Evolutionary conservation across 805 yeast genomes (phyloP).

Genomic region (Ogataea corticis): DNA sequence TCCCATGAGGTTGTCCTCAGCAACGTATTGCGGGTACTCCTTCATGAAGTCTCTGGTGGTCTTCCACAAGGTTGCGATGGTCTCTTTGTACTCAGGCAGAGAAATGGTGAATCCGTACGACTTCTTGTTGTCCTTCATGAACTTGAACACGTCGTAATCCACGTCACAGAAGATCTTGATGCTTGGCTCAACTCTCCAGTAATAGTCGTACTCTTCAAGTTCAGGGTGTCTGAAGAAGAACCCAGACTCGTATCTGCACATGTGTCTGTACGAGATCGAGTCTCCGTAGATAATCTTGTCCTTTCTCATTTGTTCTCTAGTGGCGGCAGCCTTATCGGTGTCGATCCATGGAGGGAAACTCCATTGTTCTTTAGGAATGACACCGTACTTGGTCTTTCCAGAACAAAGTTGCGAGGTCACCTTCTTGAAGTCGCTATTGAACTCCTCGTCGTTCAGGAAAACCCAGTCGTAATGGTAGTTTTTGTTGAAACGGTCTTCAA

Average conservation of each 20-base stretch:
- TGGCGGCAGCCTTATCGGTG: constrained; percentile 58
- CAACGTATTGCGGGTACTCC: constrained; percentile 41
- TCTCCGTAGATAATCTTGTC: constrained; percentile 62
- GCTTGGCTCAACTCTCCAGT: constrained; percentile 95
- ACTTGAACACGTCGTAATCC: constrained; percentile 77
- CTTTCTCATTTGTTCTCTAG: constrained; percentile 53
- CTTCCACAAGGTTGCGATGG: constrained; percentile 60
- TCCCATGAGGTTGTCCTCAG: constrained; percentile 53
- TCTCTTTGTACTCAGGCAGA: constrained; percentile 58
- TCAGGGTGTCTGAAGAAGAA: constrained; percentile 80
- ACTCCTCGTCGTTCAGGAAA: constrained; percentile 84
- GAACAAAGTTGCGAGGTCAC: constrained; percentile 68
- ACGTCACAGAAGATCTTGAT: constrained; percentile 80
- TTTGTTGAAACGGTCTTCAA: constrained; percentile 87
- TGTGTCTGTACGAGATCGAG: constrained; percentile 74
- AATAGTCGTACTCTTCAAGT: constrained; percentile 77
- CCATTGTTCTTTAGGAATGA: constrained; percentile 86
- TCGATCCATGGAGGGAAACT: constrained; percentile 84
- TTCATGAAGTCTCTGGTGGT: constrained; percentile 48
- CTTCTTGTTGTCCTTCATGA: constrained; percentile 75
- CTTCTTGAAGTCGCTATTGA: constrained; percentile 75
- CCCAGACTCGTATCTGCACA: constrained; percentile 92
- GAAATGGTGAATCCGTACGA: constrained; percentile 76
- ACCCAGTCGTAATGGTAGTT: constrained; percentile 92
- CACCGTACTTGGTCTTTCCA: constrained; percentile 77